These are phyloP conservation scores for Komagataella ulmi DNA, from an alignment of 805 yeast genomes.

Conservation along the genomic window DNA sequence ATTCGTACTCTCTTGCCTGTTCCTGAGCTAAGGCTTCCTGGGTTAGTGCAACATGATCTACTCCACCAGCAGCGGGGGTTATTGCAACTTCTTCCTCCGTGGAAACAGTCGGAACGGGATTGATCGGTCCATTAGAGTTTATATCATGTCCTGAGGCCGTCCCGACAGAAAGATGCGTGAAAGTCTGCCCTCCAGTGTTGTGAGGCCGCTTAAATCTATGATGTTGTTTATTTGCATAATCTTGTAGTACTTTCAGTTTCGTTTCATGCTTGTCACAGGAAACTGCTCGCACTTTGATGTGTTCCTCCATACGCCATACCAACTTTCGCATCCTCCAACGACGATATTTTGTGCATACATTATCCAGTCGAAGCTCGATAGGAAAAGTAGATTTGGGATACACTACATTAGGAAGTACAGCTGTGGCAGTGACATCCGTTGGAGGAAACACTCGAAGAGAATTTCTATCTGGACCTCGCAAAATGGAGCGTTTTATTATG, in stretches of 20 bases:
- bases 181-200: slow-evolving; percentile 14
- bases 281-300: slow-evolving; percentile 42
- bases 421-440: slow-evolving; percentile 77
- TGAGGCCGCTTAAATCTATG: slow-evolving; percentile 12
- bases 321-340: slow-evolving; percentile 92
- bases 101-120: neutral
- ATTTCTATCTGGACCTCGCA: slow-evolving; percentile 74
- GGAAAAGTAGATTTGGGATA: slow-evolving; percentile 83
- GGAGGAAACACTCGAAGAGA: slow-evolving; percentile 93
- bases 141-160: neutral
- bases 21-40: neutral
- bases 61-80: neutral
- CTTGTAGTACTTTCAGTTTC: slow-evolving; percentile 33
- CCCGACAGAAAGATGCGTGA: neutral
- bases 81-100: neutral
- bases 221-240: slow-evolving; percentile 18
- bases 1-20: neutral
- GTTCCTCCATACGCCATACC: slow-evolving; percentile 83
- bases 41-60: neutral
- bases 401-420: slow-evolving; percentile 77
- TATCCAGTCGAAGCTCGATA: slow-evolving; percentile 70
- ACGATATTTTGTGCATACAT: slow-evolving; percentile 40
- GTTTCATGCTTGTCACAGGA: slow-evolving; percentile 45
- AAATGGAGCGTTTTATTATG: slow-evolving; percentile 60
- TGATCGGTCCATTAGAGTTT: neutral